Evolutionary conservation across 2,329 filamentous ascomycete genomes (phyloP).

Genomic region (Ophiostoma ips): DNA sequence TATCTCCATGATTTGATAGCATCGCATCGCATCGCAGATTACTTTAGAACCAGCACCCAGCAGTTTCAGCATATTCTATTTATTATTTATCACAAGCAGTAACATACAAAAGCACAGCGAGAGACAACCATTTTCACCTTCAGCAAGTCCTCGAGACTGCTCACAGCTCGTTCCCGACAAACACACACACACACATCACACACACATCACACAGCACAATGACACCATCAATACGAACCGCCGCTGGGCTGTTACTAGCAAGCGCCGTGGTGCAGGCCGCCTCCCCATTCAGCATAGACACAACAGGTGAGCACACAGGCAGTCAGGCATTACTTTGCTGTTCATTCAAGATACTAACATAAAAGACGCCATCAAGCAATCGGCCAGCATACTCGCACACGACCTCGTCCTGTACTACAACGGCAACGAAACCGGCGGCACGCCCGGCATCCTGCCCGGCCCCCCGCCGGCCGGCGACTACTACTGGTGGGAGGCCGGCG

Average conservation of each 20-base stretch:
- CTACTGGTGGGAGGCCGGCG: slow-evolving; percentile 21
- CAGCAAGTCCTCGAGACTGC: background rate
- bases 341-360: background rate
- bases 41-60: too few species aligned
- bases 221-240: background rate
- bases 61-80: too few species aligned
- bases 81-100: too few species aligned
- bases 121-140: too few species aligned
- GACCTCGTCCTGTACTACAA: slow-evolving; percentile 21
- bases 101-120: too few species aligned
- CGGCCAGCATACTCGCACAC: slow-evolving; percentile 16
- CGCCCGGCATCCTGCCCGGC: slow-evolving; percentile 19
- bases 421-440: slow-evolving; percentile 19
- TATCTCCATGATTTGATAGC: background rate
- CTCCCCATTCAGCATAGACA: slow-evolving; percentile 6
- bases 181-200: background rate
- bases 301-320: slow-evolving; percentile 8
- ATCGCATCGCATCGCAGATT: too few species aligned
- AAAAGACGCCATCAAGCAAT: slow-evolving; percentile 13
- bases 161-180: too few species aligned
- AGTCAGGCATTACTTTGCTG: too few species aligned
- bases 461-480: slow-evolving; percentile 19
- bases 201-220: background rate
- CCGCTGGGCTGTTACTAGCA: background rate
- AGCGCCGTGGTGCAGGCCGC: background rate